A percentile compares a stretch with the other conserved stretches of the same genome.
phyloP scores from a whole-genome alignment of 2,329 filamentous ascomycete genomes.

The Cladosporium austrohemisphaericum region DNA sequence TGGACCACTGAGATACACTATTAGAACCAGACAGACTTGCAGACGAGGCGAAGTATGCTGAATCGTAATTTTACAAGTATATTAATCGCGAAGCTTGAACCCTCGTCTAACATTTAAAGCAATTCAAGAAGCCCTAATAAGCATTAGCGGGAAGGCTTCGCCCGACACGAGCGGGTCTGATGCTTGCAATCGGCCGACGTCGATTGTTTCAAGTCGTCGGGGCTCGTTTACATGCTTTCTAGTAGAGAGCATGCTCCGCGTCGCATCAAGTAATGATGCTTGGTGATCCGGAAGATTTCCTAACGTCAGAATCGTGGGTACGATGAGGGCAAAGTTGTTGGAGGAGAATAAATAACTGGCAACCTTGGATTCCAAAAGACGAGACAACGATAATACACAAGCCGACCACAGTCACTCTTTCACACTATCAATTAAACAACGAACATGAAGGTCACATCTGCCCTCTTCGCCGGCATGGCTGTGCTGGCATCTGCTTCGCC shows the following conservation, averaged over 20 bases:
- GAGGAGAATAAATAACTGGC: not conserved
- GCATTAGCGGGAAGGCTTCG: not conserved
- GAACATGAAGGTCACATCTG: conserved; percentile 22
- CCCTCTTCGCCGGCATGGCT: conserved; percentile 16
- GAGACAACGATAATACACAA: no score
- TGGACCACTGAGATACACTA: no score
- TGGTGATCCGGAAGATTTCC: not conserved
- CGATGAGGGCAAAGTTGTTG: not conserved
- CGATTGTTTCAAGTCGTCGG: conserved; percentile 6
- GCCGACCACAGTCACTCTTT: not conserved
- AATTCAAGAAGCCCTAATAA: not conserved
- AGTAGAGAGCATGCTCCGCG: not conserved
- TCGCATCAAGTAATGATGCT: not conserved
- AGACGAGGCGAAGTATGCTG: no score
- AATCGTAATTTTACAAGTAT: no score
- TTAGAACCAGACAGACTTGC: no score
- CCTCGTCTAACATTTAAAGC: no score
- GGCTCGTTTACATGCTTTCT: conserved; percentile 8
- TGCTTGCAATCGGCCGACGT: not conserved
- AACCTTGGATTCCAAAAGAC: no score
- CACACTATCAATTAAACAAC: not conserved
- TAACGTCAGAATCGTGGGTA: not conserved
- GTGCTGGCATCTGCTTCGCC: conserved; percentile 19
- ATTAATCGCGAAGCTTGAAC: no score
- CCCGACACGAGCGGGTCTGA: conserved; percentile 1